Evolutionary conservation across 345 rosid species (phyloP), one percentile per base, ranked within the genome.

Genomic region (Eucalyptus camaldulensis): DNA sequence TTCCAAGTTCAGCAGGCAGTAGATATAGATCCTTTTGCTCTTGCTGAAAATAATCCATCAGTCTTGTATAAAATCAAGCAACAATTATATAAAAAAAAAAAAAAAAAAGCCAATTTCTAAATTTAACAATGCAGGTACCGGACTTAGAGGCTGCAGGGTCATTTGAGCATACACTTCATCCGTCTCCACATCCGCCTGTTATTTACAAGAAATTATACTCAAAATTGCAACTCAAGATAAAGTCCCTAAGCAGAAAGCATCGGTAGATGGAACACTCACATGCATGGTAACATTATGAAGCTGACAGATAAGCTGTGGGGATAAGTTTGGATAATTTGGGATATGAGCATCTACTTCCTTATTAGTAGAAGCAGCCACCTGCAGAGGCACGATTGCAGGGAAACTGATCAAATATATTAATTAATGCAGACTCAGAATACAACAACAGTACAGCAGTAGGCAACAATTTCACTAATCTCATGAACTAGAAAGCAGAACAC

Each of bases 81-180:
- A 76, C 27, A 2, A 37, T 40, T 4, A 44, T 21, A 76, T 21
- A 76, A 40, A 40, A 76, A 45, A 44, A 49, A 76, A 40, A 40
- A 76, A 45, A 44, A 49, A 49, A 13, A 76, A 76, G 47, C 6
- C 47, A 21, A 25, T 40, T 21, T 76, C 27, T 10, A 76, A 40
- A 76, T 76, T 37, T 37, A 40, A 76, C 47, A 22, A 76, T 10
- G 85, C 31, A 81, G 16, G 85, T 92, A 93, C 94, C 90, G 91
- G 93, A 92, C 93, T 93, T 87, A 93, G 90, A 67, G 97, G 97
- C 90, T 95, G 97, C 88, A 95, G 93, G 81, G 96, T 93, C 97
- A 95, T 95, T 91, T 95, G 97, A 27, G 97, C 97, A 90, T 95
- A 95, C 45, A 95, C 97, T 93, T 95, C 97, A 90, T 95, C 97